A percentile compares a stretch with the other conserved stretches of the same genome.
Evolutionary conservation across 2,329 filamentous ascomycete species (phyloP).

Genomic region (Fusarium albidum): DNA sequence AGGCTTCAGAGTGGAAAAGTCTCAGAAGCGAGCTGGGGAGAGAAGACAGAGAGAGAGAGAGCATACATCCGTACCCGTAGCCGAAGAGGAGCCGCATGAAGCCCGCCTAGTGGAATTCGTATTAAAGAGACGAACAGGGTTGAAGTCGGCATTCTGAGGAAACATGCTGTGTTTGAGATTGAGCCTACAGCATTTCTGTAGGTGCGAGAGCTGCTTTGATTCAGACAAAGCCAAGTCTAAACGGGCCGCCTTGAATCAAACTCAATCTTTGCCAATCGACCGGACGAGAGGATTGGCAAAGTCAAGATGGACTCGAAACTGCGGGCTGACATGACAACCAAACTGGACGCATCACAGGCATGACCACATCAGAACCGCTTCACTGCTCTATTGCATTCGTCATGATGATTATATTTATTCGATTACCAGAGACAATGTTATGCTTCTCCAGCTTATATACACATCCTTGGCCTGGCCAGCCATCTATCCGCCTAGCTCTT

Average conservation of each 20-base stretch:
- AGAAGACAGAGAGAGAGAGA: too few relatives aligned
- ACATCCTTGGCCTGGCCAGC: slow-evolving; percentile 28
- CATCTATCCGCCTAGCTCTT: slow-evolving; percentile 33
- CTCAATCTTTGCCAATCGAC: background rate
- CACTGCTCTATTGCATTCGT: background rate
- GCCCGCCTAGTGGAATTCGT: too few relatives aligned
- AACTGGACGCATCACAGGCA: too few relatives aligned
- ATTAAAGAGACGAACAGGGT: slow-evolving; percentile 4
- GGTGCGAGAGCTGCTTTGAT: background rate
- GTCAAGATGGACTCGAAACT: too few relatives aligned
- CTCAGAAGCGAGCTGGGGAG: too few relatives aligned
- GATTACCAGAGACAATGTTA: slow-evolving; percentile 30
- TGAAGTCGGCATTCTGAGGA: slow-evolving; percentile 15
- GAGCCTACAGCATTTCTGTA: slow-evolving; percentile 13
- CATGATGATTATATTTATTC: slow-evolving; percentile 22
- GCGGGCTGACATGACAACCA: too few relatives aligned
- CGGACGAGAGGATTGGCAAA: too few relatives aligned
- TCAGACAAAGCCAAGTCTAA: background rate
- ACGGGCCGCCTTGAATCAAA: background rate
- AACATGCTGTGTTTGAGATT: slow-evolving; percentile 18
- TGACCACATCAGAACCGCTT: background rate
- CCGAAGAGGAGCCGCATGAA: background rate
- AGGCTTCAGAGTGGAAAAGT: background rate
- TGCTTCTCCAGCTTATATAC: slow-evolving; percentile 32
- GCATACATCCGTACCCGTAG: too few relatives aligned